Base-by-base conservation (phyloP, 2,329 filamentous ascomycete species). In the Neofusicoccum parvum region DNA sequence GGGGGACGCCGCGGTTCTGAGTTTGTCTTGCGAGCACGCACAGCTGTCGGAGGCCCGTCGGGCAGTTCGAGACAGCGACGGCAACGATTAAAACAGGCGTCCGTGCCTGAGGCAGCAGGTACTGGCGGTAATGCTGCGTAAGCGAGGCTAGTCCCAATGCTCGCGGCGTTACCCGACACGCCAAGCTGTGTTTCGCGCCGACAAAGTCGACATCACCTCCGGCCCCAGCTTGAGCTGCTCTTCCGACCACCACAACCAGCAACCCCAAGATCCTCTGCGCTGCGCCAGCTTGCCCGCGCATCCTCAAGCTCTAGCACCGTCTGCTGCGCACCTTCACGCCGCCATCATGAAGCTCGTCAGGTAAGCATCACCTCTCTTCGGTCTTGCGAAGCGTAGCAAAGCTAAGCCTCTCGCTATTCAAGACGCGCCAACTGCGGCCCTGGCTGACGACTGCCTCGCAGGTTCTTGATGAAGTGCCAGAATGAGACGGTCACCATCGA, bases 401-500 rank as follows among this genome's bases (percentile, higher is more conserved):
- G 79, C 80, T 83, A 80, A 85, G 82, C 80, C 59, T 65, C 51
- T 79, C 65, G 71, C 72, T 69, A 37, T 74, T 72, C 74, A 76
- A 74, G 69, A 45, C 51, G 65, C 62, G 54, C 49, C 49, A 45
- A 49, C 36, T 45, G 32, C 51, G 41, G 62, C 49, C 50, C 49
- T 56, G 65, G 67, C 72, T 76, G 71, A 75, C 65, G 54, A 54
- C 48, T 67, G 56, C 53, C 62, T 23, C 20, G 49, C 68, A 98
- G 95, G 79, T 99, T 99, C 80, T 85, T 99, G 73, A 98, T 98
- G 94, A 99, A 99, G 86, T 98, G 94, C 81, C 89, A 92, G 80
- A 98, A 97, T 81, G 95, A 99, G 84, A 97, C 95, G 74, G 95
- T 98, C 74, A 98, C 94, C 50, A 92, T 99, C 80, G 95, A 99